phyloP scores from a whole-genome alignment of 1,284 basidiomycete species.

The Trichosporon inkin region DNA sequence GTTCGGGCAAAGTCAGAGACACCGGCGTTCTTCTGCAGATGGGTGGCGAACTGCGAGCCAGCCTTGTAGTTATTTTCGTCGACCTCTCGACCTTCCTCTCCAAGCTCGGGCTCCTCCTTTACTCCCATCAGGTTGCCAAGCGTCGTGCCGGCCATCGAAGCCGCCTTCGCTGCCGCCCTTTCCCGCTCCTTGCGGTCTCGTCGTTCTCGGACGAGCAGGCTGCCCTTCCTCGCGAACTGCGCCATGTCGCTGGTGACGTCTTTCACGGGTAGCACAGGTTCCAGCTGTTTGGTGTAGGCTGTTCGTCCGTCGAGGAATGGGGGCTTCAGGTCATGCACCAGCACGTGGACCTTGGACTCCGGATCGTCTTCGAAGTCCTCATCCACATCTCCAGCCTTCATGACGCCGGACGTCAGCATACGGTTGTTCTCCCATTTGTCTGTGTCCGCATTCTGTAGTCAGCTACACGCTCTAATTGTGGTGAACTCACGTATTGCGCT shows the following conservation, averaged over 20 bases:
- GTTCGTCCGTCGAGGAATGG: slow-evolving; percentile 96
- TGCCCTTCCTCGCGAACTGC: slow-evolving; percentile 91
- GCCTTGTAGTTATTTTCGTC: slow-evolving; percentile 77
- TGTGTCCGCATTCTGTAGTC: slow-evolving; percentile 81
- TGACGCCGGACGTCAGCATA: slow-evolving; percentile 91
- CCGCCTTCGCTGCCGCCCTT: slow-evolving; percentile 89
- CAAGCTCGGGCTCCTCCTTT: slow-evolving; percentile 72
- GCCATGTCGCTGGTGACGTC: slow-evolving; percentile 94
- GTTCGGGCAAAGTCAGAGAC: slow-evolving; percentile 76
- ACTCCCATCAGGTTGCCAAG: slow-evolving; percentile 98
- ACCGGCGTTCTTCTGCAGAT: slow-evolving; percentile 73
- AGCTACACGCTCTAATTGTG: background rate
- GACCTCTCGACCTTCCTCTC: slow-evolving; percentile 57
- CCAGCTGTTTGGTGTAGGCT: slow-evolving; percentile 93
- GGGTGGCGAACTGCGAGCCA: slow-evolving; percentile 92
- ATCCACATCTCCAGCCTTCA: slow-evolving; percentile 77
- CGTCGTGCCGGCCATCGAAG: slow-evolving; percentile 83
- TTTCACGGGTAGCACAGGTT: slow-evolving; percentile 93
- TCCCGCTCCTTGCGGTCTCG: slow-evolving; percentile 92
- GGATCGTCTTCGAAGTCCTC: slow-evolving; percentile 86
- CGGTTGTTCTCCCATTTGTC: slow-evolving; percentile 98
- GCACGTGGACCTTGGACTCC: slow-evolving; percentile 92
- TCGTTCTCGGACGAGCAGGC: slow-evolving; percentile 86
- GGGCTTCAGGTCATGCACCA: slow-evolving; percentile 94
- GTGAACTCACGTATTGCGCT: slow-evolving; percentile 75